phyloP scores from a whole-genome alignment of 805 yeast species.

The Wickerhamomyces bovis region DNA sequence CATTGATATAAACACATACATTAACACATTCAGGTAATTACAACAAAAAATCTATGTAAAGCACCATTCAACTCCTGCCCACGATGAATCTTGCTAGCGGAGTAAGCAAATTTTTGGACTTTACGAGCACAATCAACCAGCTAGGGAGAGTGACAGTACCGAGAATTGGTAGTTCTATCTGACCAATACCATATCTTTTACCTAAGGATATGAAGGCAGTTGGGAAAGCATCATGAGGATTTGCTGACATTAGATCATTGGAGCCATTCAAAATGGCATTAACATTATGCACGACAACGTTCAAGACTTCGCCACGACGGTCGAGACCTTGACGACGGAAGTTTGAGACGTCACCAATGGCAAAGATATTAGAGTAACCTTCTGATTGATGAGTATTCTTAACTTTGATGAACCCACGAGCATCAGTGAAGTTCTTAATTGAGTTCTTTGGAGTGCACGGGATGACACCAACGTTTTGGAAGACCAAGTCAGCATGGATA shows the following conservation, averaged over 20 bases:
- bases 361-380: slow-evolving; percentile 19
- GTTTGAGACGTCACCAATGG: slow-evolving; percentile 29
- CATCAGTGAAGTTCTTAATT: slow-evolving; percentile 9
- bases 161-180: not conserved
- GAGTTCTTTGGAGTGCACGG: slow-evolving; percentile 20
- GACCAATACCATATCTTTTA: not conserved
- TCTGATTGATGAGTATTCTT: slow-evolving; percentile 19
- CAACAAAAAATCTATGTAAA: too few relatives aligned
- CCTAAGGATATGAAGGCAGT: not conserved
- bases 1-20: not conserved
- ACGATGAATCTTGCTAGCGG: not conserved
- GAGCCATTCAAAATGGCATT: not conserved
- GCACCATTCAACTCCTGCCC: not conserved
- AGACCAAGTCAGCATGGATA: slow-evolving; percentile 7
- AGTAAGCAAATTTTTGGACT: not conserved
- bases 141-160: not conserved
- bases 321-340: slow-evolving; percentile 20
- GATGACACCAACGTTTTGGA: slow-evolving; percentile 13
- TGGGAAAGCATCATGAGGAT: not conserved
- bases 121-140: not conserved
- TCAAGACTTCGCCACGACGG: slow-evolving; percentile 7
- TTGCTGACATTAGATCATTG: not conserved
- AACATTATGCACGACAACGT: slow-evolving; percentile 16
- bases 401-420: slow-evolving; percentile 17
- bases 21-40: too few relatives aligned